phyloP scores from a whole-genome alignment of 2,329 filamentous ascomycete species.

The Geosmithia flava region DNA sequence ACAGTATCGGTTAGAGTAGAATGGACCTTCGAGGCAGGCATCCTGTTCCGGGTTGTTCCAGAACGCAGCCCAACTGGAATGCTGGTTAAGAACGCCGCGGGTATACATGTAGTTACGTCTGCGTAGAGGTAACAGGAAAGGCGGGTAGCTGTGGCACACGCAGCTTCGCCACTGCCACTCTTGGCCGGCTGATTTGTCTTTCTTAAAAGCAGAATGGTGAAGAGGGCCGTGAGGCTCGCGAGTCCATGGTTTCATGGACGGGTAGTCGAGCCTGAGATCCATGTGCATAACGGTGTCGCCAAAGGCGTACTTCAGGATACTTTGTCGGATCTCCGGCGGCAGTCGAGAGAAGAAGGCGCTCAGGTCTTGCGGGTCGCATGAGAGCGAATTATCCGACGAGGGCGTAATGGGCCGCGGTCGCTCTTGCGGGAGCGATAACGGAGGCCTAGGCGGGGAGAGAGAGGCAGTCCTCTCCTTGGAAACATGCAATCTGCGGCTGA shows the following conservation, averaged over 20 bases:
- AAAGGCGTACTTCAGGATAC: background rate
- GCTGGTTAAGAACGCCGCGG: background rate
- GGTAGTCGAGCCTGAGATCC: background rate
- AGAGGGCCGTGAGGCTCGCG: background rate
- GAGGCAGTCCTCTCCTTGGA: background rate
- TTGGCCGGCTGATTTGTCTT: background rate
- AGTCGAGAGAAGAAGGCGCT: background rate
- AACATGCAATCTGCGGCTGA: background rate
- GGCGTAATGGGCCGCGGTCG: background rate
- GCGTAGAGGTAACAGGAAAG: background rate
- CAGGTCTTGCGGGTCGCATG: background rate
- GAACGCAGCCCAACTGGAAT: background rate
- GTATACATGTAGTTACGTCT: background rate
- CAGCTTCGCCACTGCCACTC: conserved; percentile 4
- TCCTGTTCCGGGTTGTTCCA: background rate
- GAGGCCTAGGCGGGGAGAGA: background rate
- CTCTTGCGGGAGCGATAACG: background rate
- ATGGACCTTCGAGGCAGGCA: background rate
- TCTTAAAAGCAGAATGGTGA: background rate
- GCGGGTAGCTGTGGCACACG: conserved; percentile 3
- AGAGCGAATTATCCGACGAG: background rate
- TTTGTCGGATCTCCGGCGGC: conserved; percentile 1
- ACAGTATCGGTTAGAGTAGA: background rate
- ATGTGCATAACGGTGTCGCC: background rate
- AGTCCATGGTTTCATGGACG: background rate